Conservation (phyloP, 2,329 filamentous ascomycete genomes). For the Botrytis elliptica region DNA sequence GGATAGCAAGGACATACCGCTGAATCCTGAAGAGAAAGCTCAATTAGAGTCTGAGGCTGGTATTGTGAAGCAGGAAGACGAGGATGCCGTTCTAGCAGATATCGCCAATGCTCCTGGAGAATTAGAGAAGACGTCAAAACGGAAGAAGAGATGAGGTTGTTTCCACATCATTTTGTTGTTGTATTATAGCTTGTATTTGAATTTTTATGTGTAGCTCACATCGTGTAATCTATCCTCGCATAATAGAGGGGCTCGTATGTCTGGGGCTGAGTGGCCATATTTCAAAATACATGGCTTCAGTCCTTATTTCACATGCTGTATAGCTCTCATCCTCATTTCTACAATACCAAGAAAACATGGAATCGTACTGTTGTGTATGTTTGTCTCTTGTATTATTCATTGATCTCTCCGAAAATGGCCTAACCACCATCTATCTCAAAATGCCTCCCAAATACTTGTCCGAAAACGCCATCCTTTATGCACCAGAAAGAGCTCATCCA, state of each 20-base stretch:
- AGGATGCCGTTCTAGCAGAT: constrained; percentile 20
- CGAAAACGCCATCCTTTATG: constrained; percentile 3
- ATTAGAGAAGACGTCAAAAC: constrained; percentile 21
- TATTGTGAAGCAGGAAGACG: not conserved
- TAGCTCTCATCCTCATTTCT: not conserved
- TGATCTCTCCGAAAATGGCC: not conserved
- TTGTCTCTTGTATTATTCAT: not conserved
- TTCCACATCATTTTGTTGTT: not conserved
- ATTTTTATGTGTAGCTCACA: not conserved
- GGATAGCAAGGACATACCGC: constrained; percentile 12
- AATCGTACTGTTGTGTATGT: not conserved
- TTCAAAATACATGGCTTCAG: not conserved
- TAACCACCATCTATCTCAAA: not conserved
- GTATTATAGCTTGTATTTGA: not conserved
- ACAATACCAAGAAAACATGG: not conserved
- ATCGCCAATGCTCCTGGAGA: constrained; percentile 28
- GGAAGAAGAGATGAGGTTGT: constrained; percentile 4
- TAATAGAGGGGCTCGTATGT: not conserved
- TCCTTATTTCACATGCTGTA: not conserved
- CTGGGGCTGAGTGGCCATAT: not conserved
- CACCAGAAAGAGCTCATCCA: not conserved
- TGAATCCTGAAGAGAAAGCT: constrained; percentile 17
- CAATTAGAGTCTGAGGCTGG: not conserved
- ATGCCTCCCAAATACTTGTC: not conserved
- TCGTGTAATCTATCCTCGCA: not conserved